Percentiles rank a stretch among this genome's conserved stretches.
Evolutionary conservation across 2,329 filamentous ascomycete genomes (phyloP).

Genomic region (Davidsoniella eucalypti): DNA sequence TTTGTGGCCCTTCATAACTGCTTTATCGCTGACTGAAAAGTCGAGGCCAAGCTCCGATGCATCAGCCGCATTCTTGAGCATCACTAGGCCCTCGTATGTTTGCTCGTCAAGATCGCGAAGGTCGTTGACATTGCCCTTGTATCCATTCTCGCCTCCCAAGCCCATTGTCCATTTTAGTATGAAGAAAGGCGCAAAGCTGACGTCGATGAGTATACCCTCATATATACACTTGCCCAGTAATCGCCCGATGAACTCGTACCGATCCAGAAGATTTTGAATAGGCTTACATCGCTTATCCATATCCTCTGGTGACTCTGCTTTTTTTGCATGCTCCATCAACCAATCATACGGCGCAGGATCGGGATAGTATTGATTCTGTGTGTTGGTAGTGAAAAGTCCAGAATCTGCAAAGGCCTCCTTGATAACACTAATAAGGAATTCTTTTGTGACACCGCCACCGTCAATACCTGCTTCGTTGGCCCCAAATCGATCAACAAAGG

Average conservation of each 20-base stretch:
- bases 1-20: constrained; percentile 31
- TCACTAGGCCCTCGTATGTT: constrained; percentile 69
- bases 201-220: constrained; percentile 86
- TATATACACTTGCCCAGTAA: constrained; percentile 95
- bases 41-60: constrained; percentile 49
- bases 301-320: background rate
- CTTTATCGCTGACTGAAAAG: constrained; percentile 71
- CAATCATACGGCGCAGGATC: constrained; percentile 67
- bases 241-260: constrained; percentile 83
- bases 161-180: constrained; percentile 74
- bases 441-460: constrained; percentile 91
- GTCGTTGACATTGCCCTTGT: constrained; percentile 89
- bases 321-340: constrained; percentile 38
- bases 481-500: constrained; percentile 83
- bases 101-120: constrained; percentile 80
- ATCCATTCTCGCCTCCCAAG: constrained; percentile 37
- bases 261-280: constrained; percentile 39
- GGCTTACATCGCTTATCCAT: background rate
- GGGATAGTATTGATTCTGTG: constrained; percentile 64
- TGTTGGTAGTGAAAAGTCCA: constrained; percentile 63
- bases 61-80: constrained; percentile 63
- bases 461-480: constrained; percentile 85
- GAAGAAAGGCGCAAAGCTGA: constrained; percentile 89
- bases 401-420: constrained; percentile 59
- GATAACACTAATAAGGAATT: constrained; percentile 82